These are phyloP conservation scores for Xylogone sp. DNA, from an alignment of 2,329 filamentous ascomycete genomes.

Conservation along the genomic window DNA sequence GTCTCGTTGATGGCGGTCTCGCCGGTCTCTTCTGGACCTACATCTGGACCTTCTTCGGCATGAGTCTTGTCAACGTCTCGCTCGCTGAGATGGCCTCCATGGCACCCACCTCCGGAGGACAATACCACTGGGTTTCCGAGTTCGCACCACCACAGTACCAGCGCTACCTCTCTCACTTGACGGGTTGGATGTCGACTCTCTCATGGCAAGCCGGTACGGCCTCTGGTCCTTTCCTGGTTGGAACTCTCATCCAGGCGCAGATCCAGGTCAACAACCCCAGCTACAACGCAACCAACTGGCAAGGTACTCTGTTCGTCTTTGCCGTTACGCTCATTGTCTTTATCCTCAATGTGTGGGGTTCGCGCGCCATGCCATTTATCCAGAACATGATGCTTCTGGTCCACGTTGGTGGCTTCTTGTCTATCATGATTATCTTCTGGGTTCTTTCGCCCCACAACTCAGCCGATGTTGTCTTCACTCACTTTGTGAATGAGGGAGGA, in stretches of 20 bases:
- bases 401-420: conserved; percentile 41
- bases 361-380: conserved; percentile 32
- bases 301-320: conserved; percentile 39
- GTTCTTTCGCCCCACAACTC: conserved; percentile 13
- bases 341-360: conserved; percentile 40
- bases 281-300: conserved; percentile 34
- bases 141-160: conserved; percentile 44
- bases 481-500: conserved; percentile 27
- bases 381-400: conserved; percentile 39
- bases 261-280: conserved; percentile 27
- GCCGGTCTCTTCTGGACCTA: conserved; percentile 37
- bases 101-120: conserved; percentile 52
- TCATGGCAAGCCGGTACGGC: conserved; percentile 42
- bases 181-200: conserved; percentile 41
- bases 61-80: conserved; percentile 12
- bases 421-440: conserved; percentile 36
- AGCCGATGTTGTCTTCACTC: conserved; percentile 22
- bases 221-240: conserved; percentile 36
- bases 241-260: conserved; percentile 41
- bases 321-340: conserved; percentile 36
- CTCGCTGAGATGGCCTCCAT: conserved; percentile 24
- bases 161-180: conserved; percentile 49
- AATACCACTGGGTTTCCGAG: conserved; percentile 55
- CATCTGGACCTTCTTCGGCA: conserved; percentile 27
- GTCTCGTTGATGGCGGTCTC: conserved; percentile 15